Evolutionary conservation across 257 asterid genomes (phyloP), one percentile per base, ranked within the genome.

Genomic region (Striga asiatica): DNA sequence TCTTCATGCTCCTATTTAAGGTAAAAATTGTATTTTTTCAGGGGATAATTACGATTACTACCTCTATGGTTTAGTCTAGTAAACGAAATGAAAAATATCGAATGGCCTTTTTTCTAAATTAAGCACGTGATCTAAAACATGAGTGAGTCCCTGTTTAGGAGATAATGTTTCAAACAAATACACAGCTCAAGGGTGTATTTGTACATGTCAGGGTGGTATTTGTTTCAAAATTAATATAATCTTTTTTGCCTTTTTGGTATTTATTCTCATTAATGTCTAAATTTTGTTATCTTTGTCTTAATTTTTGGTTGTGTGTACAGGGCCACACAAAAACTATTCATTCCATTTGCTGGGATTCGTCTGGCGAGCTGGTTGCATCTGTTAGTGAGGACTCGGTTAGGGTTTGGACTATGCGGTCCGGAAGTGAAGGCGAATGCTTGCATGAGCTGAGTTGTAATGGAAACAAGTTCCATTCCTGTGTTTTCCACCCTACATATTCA

Each of bases 371-470:
- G 51, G 65, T 87, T 61, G 97, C 98, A 16, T 87, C 98, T 0
- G 97, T 84, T 49, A 84, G 95, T 38, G 95, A 87, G 71, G 97
- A 91, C 59, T 84, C 93, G 0, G 94, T 87, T 50, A 71, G 81
- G 60, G 97, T 91, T n/a, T 91, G 98, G 98, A 66, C 85, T 0
- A 13, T 91, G 51, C 79, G 93, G 34, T 67, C 97, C 0, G 97
- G 97, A 41, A 84, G 78, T 21, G 94, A 80, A 74, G 94, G 93
- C 8, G 87, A 83, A 0, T 87, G 94, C 56, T 53, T 84, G 69
- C 97, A 91, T 6, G 89, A 91, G 71, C 85, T 87, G 10, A 84
- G 85, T 55, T 84, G 92, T 58, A 82, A 78, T 14, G 98, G 97
- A 52, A 87, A 82, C 79, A 81, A 80, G 45, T 88, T 92, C 71